phyloP scores from a whole-genome alignment of 2,329 filamentous ascomycete species.

The Verticillium nubilum region DNA sequence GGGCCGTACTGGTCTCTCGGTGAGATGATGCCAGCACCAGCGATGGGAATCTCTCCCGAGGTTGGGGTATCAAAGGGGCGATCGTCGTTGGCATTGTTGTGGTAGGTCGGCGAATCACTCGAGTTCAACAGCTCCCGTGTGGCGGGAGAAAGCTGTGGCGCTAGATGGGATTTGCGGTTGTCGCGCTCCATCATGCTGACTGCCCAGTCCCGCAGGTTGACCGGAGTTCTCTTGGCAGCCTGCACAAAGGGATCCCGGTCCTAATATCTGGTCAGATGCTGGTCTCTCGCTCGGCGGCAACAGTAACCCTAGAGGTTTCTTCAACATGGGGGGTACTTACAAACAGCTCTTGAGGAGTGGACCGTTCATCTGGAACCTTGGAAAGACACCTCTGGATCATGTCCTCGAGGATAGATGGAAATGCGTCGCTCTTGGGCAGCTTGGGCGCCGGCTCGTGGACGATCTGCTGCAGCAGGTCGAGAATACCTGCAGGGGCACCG shows the following conservation, averaged over 20 bases:
- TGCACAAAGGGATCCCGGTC: constrained; percentile 92
- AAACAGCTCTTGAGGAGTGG: constrained; percentile 89
- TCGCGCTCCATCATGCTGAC: constrained; percentile 89
- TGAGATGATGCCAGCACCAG: constrained; percentile 47
- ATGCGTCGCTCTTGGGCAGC: constrained; percentile 94
- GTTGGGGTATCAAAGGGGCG: constrained; percentile 56
- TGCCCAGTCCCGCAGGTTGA: constrained; percentile 90
- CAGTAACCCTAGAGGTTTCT: neutral
- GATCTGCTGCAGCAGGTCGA: constrained; percentile 94
- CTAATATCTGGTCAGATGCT: constrained; percentile 37
- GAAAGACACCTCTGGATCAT: constrained; percentile 95
- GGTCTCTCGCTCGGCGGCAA: neutral
- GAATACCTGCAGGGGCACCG: constrained; percentile 84
- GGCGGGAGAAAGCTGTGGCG: constrained; percentile 71
- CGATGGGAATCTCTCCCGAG: constrained; percentile 67
- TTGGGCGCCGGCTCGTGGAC: constrained; percentile 92
- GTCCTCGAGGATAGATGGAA: constrained; percentile 89
- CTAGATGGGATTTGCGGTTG: constrained; percentile 91
- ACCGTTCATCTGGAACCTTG: constrained; percentile 83
- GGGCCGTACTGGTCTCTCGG: constrained; percentile 44
- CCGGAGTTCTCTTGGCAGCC: constrained; percentile 92
- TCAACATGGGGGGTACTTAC: constrained; percentile 45
- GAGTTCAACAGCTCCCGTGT: constrained; percentile 70
- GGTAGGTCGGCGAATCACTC: constrained; percentile 51
- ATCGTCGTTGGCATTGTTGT: constrained; percentile 35